phyloP scores from a whole-genome alignment of 2,329 filamentous ascomycete species.

The Aspergillus sp. region DNA sequence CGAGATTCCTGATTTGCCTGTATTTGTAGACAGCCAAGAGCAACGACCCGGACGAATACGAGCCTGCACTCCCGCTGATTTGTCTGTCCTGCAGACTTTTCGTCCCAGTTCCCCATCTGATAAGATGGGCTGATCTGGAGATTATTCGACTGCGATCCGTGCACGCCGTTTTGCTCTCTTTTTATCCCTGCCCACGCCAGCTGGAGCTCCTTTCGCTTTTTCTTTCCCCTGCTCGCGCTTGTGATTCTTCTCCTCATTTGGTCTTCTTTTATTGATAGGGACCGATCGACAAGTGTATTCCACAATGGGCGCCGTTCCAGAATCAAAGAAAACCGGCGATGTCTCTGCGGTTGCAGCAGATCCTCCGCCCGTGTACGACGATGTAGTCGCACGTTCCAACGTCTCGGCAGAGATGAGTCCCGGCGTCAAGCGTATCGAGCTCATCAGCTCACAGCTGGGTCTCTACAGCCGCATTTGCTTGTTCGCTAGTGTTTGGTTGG shows the following conservation, averaged over 20 bases:
- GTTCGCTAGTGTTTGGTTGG: slow-evolving; percentile 61
- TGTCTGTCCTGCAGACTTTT: neutral
- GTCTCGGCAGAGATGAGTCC: neutral
- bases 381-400: neutral
- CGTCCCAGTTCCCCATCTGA: neutral
- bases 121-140: slow-evolving; percentile 4
- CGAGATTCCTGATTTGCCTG: neutral
- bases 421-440: slow-evolving; percentile 13
- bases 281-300: neutral
- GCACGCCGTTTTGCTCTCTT: no score
- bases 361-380: neutral
- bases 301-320: neutral
- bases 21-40: neutral
- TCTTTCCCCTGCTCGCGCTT: neutral
- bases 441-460: slow-evolving; percentile 8
- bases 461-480: slow-evolving; percentile 3
- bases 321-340: neutral
- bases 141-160: no score
- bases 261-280: no score
- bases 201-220: neutral
- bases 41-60: neutral
- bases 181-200: neutral
- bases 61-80: neutral
- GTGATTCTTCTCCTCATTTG: neutral
- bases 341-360: neutral